Evolutionary conservation across 2,329 filamentous ascomycete genomes (phyloP).

Genomic region (Leptographium wingfieldii): DNA sequence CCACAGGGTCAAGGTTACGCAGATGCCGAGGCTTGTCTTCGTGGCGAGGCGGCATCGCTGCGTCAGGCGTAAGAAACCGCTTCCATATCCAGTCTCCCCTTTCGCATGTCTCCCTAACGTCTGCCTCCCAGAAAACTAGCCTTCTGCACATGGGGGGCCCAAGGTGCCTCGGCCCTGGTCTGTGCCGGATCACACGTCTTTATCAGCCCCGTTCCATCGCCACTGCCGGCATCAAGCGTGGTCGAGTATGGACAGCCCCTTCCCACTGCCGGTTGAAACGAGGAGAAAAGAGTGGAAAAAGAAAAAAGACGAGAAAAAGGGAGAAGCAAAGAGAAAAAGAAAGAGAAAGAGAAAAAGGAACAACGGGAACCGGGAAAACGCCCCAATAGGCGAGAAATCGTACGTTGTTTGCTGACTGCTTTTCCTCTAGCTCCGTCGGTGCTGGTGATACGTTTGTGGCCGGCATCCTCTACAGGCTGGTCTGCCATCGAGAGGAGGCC

Average conservation of each 20-base stretch:
- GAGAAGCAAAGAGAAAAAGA: background rate
- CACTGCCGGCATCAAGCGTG: slow-evolving; percentile 28
- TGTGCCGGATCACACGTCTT: slow-evolving; percentile 21
- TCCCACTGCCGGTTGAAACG: background rate
- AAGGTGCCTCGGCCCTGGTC: slow-evolving; percentile 32
- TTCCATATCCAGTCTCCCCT: background rate
- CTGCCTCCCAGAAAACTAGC: slow-evolving; percentile 20
- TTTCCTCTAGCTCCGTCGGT: slow-evolving; percentile 46
- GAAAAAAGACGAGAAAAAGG: background rate
- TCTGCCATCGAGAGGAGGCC: slow-evolving; percentile 26
- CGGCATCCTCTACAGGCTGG: slow-evolving; percentile 52
- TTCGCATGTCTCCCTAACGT: background rate
- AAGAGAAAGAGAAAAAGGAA: no score
- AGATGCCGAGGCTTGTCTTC: slow-evolving; percentile 36
- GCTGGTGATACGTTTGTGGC: slow-evolving; percentile 68
- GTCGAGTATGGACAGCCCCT: slow-evolving; percentile 37
- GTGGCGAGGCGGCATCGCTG: slow-evolving; percentile 21
- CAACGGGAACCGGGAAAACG: background rate
- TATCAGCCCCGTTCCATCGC: slow-evolving; percentile 28
- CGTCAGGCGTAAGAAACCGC: slow-evolving; percentile 30
- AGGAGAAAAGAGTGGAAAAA: background rate
- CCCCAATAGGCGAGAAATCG: background rate
- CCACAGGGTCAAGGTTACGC: slow-evolving; percentile 20
- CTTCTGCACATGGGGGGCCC: slow-evolving; percentile 32
- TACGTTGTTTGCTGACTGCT: background rate